Evolutionary conservation across 306 rosid genomes (phyloP).

Genomic region (Mimosa bimucronata): DNA sequence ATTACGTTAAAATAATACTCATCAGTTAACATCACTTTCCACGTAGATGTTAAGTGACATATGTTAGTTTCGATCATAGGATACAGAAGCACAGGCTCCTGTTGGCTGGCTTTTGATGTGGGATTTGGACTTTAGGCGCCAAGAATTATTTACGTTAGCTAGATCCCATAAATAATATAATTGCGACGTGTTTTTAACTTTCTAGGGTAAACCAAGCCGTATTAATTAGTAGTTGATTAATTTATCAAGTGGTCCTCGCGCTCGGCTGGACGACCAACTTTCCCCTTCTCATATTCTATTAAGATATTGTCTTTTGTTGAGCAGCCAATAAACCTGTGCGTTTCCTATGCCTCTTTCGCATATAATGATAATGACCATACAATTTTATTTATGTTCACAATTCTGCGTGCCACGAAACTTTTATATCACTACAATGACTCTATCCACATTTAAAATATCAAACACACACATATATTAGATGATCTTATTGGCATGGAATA

Average conservation of each 20-base stretch:
- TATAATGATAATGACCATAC: background rate
- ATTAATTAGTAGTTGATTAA: background rate
- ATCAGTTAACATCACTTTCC: background rate
- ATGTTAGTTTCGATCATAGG: background rate
- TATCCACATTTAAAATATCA: too few species aligned
- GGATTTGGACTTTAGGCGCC: background rate
- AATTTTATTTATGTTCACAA: background rate
- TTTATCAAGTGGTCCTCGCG: background rate
- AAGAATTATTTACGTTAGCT: background rate
- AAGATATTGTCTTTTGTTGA: background rate
- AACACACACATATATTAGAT: too few species aligned
- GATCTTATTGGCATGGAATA: background rate
- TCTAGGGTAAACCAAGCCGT: background rate
- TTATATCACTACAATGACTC: background rate
- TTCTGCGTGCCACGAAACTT: slow-evolving; percentile 1
- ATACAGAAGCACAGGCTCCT: background rate
- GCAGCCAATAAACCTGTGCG: background rate
- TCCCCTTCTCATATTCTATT: background rate
- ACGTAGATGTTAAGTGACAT: background rate
- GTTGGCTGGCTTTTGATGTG: background rate
- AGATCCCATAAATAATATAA: background rate
- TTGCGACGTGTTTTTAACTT: background rate
- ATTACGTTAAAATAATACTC: background rate
- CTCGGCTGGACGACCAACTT: background rate
- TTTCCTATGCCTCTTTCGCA: background rate